These are phyloP conservation scores for Penicillium salamii DNA, from an alignment of 495 filamentous ascomycete species.

Conservation along the genomic window DNA sequence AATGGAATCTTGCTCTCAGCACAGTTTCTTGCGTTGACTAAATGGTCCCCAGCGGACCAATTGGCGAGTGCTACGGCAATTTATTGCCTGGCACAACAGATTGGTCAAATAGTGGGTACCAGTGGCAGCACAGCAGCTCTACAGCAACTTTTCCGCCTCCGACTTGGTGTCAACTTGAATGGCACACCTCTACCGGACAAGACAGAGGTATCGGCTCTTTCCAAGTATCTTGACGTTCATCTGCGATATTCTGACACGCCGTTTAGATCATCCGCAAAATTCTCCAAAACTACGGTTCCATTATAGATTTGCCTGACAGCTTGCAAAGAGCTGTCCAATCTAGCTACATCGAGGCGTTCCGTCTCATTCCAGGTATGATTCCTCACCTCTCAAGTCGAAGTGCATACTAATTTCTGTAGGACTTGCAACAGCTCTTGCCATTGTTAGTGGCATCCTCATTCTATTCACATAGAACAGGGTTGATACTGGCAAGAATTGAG, in stretches of 20 bases:
- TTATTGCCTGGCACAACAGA: constrained; percentile 1
- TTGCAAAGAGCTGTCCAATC: neutral
- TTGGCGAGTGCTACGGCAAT: constrained; percentile 4
- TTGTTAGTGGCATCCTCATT: no score
- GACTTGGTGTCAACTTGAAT: neutral
- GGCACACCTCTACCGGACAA: neutral
- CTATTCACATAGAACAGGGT: no score
- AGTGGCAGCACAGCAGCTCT: constrained; percentile 1
- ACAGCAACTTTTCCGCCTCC: neutral
- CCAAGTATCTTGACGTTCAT: neutral
- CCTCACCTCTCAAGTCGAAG: no score
- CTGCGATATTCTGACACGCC: neutral
- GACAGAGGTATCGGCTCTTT: neutral
- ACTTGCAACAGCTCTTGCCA: no score
- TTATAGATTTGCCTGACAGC: neutral
- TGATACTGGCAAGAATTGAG: no score
- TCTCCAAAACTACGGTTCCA: neutral
- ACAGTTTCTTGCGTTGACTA: constrained; percentile 2
- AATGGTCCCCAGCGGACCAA: neutral
- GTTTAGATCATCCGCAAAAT: no score
- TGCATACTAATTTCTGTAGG: no score
- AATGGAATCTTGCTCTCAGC: constrained; percentile 1
- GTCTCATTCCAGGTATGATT: constrained; percentile 1
- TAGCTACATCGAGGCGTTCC: constrained; percentile 2
- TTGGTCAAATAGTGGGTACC: neutral